phyloP scores from a whole-genome alignment of 306 rosid genomes.

The Castanea sativa region DNA sequence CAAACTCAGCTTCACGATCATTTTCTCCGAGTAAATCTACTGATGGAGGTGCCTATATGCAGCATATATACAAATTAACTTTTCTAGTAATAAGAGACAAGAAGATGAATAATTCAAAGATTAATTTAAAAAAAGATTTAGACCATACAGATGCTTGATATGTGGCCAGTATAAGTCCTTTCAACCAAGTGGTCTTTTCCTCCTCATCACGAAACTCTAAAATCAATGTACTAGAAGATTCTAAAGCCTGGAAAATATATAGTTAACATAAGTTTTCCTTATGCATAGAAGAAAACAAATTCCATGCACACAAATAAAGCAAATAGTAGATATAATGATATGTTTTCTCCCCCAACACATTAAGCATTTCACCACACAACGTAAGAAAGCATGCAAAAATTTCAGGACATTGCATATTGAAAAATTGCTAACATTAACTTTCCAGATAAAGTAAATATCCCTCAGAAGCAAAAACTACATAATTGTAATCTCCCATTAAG shows the following conservation, averaged over 20 bases:
- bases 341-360: not conserved
- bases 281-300: not conserved
- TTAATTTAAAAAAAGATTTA: not conserved
- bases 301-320: conserved; percentile 11
- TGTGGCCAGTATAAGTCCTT: conserved; percentile 81
- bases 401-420: not conserved
- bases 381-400: not conserved
- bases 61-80: conserved; percentile 26
- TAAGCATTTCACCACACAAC: not conserved
- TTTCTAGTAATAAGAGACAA: conserved; percentile 9
- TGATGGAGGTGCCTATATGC: conserved; percentile 62
- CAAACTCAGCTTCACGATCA: conserved; percentile 34
- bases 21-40: conserved; percentile 54
- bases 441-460: not conserved
- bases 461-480: not conserved
- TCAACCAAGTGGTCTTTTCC: conserved; percentile 73
- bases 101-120: conserved; percentile 9
- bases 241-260: conserved; percentile 58
- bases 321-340: not conserved
- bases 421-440: not conserved
- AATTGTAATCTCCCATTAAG: not conserved
- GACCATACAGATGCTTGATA: conserved; percentile 90
- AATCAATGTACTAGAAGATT: conserved; percentile 93
- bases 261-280: not conserved
- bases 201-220: conserved; percentile 66